A percentile compares a stretch with the other conserved stretches of the same genome.
Conservation (phyloP, 1,284 basidiomycete genomes). For the Ceratorhiza oryzae-sativae region DNA sequence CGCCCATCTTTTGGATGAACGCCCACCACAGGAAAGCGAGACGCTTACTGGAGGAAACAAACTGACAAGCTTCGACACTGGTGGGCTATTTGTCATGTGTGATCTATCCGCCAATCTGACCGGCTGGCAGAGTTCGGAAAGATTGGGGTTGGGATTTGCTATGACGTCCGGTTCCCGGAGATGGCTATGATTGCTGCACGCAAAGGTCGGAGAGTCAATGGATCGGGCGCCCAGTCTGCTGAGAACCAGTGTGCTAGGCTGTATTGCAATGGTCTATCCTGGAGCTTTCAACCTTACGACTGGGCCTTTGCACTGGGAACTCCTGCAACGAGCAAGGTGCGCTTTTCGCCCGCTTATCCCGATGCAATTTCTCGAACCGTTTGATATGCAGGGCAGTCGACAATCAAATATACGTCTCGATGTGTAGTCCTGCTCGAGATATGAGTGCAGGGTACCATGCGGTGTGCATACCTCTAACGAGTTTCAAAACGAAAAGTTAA, state of each 20-base stretch:
- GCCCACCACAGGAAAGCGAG: slow-evolving; percentile 80
- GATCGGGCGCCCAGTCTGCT: slow-evolving; percentile 38
- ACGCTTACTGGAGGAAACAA: slow-evolving; percentile 82
- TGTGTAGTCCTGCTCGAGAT: slow-evolving; percentile 95
- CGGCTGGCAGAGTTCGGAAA: slow-evolving; percentile 78
- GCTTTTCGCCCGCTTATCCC: slow-evolving; percentile 42
- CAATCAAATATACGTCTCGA: slow-evolving; percentile 93
- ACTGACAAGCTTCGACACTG: slow-evolving; percentile 88
- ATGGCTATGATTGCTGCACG: slow-evolving; percentile 91
- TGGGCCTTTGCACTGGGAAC: slow-evolving; percentile 95
- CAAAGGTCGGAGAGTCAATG: slow-evolving; percentile 60
- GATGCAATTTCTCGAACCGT: not conserved
- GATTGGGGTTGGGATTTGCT: slow-evolving; percentile 91
- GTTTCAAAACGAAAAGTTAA: not conserved
- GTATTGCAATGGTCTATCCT: slow-evolving; percentile 90
- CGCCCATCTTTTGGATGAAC: not conserved
- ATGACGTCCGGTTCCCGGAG: slow-evolving; percentile 94
- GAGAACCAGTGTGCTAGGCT: slow-evolving; percentile 61
- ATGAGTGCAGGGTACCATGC: slow-evolving; percentile 83
- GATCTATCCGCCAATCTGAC: not conserved
- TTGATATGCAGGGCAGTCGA: slow-evolving; percentile 77
- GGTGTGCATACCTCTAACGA: slow-evolving; percentile 57
- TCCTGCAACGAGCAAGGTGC: slow-evolving; percentile 86
- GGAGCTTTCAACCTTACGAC: slow-evolving; percentile 91
- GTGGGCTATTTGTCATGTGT: slow-evolving; percentile 52